Percentiles rank a stretch among this genome's conserved stretches.
Evolutionary conservation across 2,329 filamentous ascomycete species (phyloP).

Genomic region (Trichoderma brevicompactum): DNA sequence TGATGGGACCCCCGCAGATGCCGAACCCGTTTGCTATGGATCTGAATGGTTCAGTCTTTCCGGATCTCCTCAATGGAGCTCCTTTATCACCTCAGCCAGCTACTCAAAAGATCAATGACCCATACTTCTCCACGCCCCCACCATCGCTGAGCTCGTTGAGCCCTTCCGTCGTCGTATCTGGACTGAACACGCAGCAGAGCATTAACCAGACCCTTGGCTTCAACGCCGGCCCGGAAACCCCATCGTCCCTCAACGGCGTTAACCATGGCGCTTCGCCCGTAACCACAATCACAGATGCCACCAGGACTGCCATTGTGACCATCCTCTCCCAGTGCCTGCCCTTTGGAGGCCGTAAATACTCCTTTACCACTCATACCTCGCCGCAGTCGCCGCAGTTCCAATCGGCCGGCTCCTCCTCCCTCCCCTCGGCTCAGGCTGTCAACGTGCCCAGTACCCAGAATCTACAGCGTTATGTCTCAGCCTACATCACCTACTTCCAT

Average conservation of each 20-base stretch:
- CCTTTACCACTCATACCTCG: slow-evolving; percentile 59
- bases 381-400: slow-evolving; percentile 59
- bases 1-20: slow-evolving; percentile 71
- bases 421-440: slow-evolving; percentile 56
- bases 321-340: slow-evolving; percentile 61
- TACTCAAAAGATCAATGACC: slow-evolving; percentile 71
- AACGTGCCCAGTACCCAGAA: slow-evolving; percentile 80
- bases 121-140: slow-evolving; percentile 79
- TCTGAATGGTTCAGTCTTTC: slow-evolving; percentile 72
- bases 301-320: slow-evolving; percentile 63
- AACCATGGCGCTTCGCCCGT: slow-evolving; percentile 62
- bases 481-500: slow-evolving; percentile 91
- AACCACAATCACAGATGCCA: slow-evolving; percentile 68
- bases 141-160: slow-evolving; percentile 75
- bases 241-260: slow-evolving; percentile 71
- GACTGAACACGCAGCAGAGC: slow-evolving; percentile 62
- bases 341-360: slow-evolving; percentile 67
- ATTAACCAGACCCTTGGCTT: slow-evolving; percentile 70
- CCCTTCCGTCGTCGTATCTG: slow-evolving; percentile 70
- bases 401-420: slow-evolving; percentile 46
- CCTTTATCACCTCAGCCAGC: slow-evolving; percentile 78
- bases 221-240: slow-evolving; percentile 69
- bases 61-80: slow-evolving; percentile 72
- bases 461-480: slow-evolving; percentile 85
- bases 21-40: slow-evolving; percentile 76